Conservation (phyloP, 2,329 filamentous ascomycete species). For the Xylaria sp. region DNA sequence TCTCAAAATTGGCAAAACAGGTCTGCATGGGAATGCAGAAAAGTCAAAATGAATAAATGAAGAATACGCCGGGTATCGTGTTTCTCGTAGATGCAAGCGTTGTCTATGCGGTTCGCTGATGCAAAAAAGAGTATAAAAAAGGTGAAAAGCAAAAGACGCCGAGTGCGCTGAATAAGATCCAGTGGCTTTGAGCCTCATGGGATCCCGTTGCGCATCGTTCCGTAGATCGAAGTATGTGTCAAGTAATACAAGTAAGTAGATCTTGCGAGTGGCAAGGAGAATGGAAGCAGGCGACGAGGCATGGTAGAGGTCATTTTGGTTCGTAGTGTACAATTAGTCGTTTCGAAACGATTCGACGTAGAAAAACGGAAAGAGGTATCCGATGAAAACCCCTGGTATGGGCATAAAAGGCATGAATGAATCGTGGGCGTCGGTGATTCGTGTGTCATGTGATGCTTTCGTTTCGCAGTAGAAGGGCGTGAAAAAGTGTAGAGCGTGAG, state of each 20-base stretch:
- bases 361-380: not conserved
- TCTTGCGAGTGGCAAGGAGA: not conserved
- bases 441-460: not conserved
- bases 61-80: slow-evolving; percentile 21
- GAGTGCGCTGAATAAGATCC: too few species aligned
- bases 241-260: slow-evolving; percentile 5
- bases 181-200: too few species aligned
- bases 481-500: slow-evolving; percentile 16
- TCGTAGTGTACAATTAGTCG: slow-evolving; percentile 20
- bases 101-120: slow-evolving; percentile 27
- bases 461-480: slow-evolving; percentile 1
- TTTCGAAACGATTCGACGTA: not conserved
- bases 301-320: not conserved
- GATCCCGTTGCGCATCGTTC: slow-evolving; percentile 7
- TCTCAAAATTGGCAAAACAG: too few species aligned
- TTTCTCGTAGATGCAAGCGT: slow-evolving; percentile 19
- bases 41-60: too few species aligned
- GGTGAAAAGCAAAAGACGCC: slow-evolving; percentile 18
- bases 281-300: slow-evolving; percentile 11
- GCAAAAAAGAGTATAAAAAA: slow-evolving; percentile 12
- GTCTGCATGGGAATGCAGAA: slow-evolving; percentile 10
- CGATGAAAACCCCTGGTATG: not conserved
- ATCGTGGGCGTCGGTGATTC: not conserved
- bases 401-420: not conserved
- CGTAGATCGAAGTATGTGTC: not conserved